Percentiles rank a stretch among this genome's conserved stretches.
Conservation (phyloP, 495 filamentous ascomycete genomes). For the Lasiosphaeria ovina region DNA sequence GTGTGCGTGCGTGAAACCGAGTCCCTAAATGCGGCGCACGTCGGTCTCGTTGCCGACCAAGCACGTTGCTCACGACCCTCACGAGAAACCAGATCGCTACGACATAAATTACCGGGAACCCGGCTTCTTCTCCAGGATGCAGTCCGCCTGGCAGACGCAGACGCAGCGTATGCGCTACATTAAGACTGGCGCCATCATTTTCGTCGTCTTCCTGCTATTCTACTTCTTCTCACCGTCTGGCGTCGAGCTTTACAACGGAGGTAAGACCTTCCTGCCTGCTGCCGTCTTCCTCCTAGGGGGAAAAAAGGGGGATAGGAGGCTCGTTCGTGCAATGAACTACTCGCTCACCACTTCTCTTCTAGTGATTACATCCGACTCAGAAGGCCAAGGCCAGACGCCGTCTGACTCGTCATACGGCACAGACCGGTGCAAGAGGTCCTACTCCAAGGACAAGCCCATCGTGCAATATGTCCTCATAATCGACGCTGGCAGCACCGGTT, state of each 20-base stretch:
- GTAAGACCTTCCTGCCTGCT: constrained; percentile 21
- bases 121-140: constrained; percentile 47
- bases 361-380: too few species aligned
- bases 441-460: constrained; percentile 81
- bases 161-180: constrained; percentile 73
- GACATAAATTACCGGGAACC: constrained; percentile 40
- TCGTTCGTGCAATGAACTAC: too few species aligned
- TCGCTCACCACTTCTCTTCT: too few species aligned
- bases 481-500: constrained; percentile 95
- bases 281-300: background rate
- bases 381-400: constrained; percentile 48
- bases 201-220: constrained; percentile 69
- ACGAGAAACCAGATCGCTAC: constrained; percentile 59
- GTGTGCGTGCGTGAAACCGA: background rate
- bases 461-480: constrained; percentile 98
- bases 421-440: constrained; percentile 75
- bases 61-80: constrained; percentile 53
- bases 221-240: constrained; percentile 68
- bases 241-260: constrained; percentile 45
- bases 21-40: constrained; percentile 52
- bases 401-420: constrained; percentile 60
- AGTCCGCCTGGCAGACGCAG: constrained; percentile 62
- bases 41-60: constrained; percentile 59
- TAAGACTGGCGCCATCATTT: constrained; percentile 78
- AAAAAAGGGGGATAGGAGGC: constrained; percentile 2